Evolutionary conservation across 805 yeast genomes (phyloP), one percentile per base, ranked within the genome.

Genomic region (Saturnispora sekii): DNA sequence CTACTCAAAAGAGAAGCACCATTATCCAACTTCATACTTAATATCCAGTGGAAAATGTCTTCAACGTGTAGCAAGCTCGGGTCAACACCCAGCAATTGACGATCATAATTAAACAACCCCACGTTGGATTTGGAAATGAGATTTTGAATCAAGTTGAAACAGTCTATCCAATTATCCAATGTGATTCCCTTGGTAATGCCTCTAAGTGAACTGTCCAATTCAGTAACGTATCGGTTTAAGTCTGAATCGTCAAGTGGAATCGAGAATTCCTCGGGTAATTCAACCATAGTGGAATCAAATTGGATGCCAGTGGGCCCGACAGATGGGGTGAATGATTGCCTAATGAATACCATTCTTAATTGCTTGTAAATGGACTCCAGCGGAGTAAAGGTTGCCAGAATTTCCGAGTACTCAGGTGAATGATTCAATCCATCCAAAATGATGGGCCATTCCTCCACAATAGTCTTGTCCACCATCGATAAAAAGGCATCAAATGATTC

Each of bases 141-240:
- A 30, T 75, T 66, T 58, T 89, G 96, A 38, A 90, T 62, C 1
- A 80, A 63, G 55, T 86, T 90, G 58, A 76, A 84, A 3, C 81
- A 74, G 45, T 73, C 72, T 42, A 86, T 68, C 96, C 97, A 90
- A 53, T 89, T 95, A 48, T 74, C 75, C 10, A 77, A 61, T 10
- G 77, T 71, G 31, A 82, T 72, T 10, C 76, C 72, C 26, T 64
- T 67, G 57, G 81, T 79, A 5, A 21, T 21, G 26, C 26, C 26
- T 6, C 26, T 21, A 21, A 21, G 26, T 6, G 26, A 21, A 4
- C 8, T 21, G 6, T 21, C 90, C 47, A 89, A 61, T 38, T 73
- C 72, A 44, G 72, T 73, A 17, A 86, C 68, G 62, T 85, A 82
- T 40, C 68, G 64, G 26, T 21, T 21, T 21, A 21, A 21, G 5